Base-by-base conservation (phyloP, 805 yeast species). In the Lipomyces yamanashiensis region DNA sequence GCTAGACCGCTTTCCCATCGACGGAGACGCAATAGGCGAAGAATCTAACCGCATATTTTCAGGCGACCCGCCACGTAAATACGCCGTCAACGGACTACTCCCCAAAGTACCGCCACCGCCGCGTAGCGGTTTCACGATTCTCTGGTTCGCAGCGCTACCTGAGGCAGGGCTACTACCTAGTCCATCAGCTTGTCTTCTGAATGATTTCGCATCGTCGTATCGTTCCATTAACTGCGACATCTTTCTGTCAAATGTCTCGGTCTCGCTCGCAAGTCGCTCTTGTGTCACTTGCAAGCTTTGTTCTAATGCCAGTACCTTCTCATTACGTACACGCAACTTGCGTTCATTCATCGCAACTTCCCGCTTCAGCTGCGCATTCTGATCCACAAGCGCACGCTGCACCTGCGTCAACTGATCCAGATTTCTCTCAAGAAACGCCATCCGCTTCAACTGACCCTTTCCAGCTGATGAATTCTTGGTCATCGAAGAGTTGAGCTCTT, bases 101-200 rank as follows among this genome's bases (percentile, higher is more conserved):
- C 63, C 63, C n/a, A 47, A 33, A 28, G 28, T 5, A 7, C 61
- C 61, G 4, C 74, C 76, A 7, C 87, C 86, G 0, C 89, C 88
- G 59, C 86, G 78, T 45, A 85, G 67, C 2, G 89, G 89, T 72
- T 85, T 86, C 19, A 87, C 84, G 7, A 87, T 87, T 58, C 85
- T 75, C 64, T 86, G 76, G 10, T 48, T 48, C 33, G 37, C 45
- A 19, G 13, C 13, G 19, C 44, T 33, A 12, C 40, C 44, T 2
- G 48, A 3, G 43, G 17, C n/a, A 34, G 59, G 36, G 36, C 53
- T 53, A 28, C 59, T 58, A 15, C 48, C 58, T 17, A 60, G 53
- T 12, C 57, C 57, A n/a, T 59, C 62, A 2, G 71, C 65, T 21
- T 41, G 62, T 40, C 50, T 40, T 17, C 61, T 40, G 45, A 60